Conservation (phyloP, 768 basidiomycete species). For the Boletus patriciae region DNA sequence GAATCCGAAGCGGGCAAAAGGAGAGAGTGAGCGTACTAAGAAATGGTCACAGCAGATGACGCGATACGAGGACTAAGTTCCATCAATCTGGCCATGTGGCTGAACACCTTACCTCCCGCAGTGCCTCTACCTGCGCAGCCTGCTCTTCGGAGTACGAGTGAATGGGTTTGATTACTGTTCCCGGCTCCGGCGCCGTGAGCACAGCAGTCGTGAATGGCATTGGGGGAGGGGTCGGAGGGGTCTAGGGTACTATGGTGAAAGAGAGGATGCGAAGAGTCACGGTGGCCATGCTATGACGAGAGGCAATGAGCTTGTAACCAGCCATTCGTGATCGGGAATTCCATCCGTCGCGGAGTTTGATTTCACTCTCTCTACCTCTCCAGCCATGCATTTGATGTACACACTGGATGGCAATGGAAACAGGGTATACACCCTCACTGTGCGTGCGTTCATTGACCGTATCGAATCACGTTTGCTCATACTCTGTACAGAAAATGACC, state of each 20-base stretch:
- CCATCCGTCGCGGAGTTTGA: constrained; percentile 19
- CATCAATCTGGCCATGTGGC: background rate
- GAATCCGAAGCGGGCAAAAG: constrained; percentile 64
- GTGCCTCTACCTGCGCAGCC: constrained; percentile 52
- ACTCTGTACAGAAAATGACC: constrained; percentile 70
- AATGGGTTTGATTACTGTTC: constrained; percentile 52
- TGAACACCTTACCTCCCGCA: constrained; percentile 54
- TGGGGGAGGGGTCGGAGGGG: background rate
- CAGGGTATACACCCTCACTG: constrained; percentile 92
- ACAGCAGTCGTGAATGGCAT: constrained; percentile 49
- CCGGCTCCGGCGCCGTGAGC: constrained; percentile 55
- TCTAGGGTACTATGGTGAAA: background rate
- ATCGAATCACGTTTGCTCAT: constrained; percentile 4
- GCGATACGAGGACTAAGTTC: background rate
- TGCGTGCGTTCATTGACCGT: constrained; percentile 34
- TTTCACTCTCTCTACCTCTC: background rate
- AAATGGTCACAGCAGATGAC: background rate
- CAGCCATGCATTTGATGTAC: constrained; percentile 96
- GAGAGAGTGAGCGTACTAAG: constrained; percentile 66
- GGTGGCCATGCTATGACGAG: background rate
- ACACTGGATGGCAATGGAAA: constrained; percentile 72
- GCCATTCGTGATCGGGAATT: background rate
- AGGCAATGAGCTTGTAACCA: background rate
- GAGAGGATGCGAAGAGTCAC: background rate
- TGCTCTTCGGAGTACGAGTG: constrained; percentile 67